Conservation (phyloP, 1,139 yeast genomes). For the Pichia cactophila region DNA sequence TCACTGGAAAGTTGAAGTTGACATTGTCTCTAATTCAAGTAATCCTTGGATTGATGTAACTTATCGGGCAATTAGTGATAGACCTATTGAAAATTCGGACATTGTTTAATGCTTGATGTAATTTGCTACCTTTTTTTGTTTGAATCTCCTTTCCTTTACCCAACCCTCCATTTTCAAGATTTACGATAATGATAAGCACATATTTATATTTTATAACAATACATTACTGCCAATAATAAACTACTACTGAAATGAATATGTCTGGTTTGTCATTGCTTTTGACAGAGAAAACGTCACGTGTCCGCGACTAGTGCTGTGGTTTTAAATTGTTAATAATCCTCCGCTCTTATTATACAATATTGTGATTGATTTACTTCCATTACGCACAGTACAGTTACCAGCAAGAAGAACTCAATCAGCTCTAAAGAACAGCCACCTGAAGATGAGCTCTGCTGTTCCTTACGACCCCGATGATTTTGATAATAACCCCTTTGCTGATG, state of each 20-base stretch:
- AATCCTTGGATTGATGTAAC: slow-evolving; percentile 49
- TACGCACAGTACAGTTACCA: no score
- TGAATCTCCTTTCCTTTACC: background rate
- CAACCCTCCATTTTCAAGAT: background rate
- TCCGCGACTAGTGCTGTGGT: no score
- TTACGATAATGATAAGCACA: background rate
- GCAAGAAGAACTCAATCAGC: no score
- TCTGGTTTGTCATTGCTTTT: no score
- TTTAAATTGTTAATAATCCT: no score
- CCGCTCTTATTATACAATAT: no score
- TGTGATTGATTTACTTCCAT: no score
- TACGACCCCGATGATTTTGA: slow-evolving; percentile 63
- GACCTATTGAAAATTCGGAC: background rate
- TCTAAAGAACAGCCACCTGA: background rate
- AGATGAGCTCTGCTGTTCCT: slow-evolving; percentile 50
- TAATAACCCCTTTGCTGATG: slow-evolving; percentile 53
- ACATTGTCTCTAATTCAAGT: slow-evolving; percentile 45
- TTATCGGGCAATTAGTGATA: slow-evolving; percentile 27
- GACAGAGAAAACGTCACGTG: no score
- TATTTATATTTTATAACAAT: no score
- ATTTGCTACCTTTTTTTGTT: background rate
- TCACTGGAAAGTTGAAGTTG: slow-evolving; percentile 51
- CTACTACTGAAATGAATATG: no score
- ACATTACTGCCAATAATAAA: no score
- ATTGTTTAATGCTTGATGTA: slow-evolving; percentile 1